Conservation (phyloP, 139 green algal species). For the Micractinium conductrix region DNA sequence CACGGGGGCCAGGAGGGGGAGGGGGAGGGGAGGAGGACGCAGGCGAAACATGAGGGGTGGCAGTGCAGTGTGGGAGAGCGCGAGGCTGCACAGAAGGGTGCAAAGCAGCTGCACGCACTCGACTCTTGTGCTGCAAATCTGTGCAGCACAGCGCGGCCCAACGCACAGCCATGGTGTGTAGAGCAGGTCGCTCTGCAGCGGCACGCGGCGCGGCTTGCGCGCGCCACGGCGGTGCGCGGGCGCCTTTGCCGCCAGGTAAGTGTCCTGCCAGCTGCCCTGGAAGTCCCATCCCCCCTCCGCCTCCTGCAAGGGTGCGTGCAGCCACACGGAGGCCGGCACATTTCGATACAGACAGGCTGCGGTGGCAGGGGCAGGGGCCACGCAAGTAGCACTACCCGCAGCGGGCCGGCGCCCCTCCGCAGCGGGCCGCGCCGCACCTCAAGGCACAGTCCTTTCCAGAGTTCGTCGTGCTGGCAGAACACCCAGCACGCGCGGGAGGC, state of each 20-base stretch:
- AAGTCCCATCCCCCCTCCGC: conserved; percentile 48
- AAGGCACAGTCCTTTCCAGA: conserved; percentile 88
- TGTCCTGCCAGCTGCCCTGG: conserved; percentile 64
- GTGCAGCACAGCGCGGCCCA: conserved; percentile 41
- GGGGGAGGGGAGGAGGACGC: not conserved
- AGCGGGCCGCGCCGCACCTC: too few species aligned
- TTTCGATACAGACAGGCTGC: too few species aligned
- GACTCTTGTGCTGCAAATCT: not conserved
- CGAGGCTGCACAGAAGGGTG: not conserved
- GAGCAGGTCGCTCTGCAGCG: conserved; percentile 83
- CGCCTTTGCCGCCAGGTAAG: conserved; percentile 44
- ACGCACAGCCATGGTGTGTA: conserved; percentile 87
- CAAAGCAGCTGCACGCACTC: not conserved
- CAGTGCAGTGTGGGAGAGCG: too few species aligned
- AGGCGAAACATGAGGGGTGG: too few species aligned
- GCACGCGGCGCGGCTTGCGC: conserved; percentile 14
- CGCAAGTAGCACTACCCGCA: too few species aligned
- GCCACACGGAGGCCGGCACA: too few species aligned
- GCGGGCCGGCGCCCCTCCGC: too few species aligned
- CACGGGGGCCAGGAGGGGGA: not conserved
- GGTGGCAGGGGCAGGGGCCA: too few species aligned
- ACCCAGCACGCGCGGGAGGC: conserved; percentile 75
- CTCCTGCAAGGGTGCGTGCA: too few species aligned
- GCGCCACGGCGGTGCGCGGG: not conserved
- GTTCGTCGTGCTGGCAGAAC: conserved; percentile 85